Conservation (phyloP, 2,329 filamentous ascomycete species). For the Emmonsiellopsis sp. region DNA sequence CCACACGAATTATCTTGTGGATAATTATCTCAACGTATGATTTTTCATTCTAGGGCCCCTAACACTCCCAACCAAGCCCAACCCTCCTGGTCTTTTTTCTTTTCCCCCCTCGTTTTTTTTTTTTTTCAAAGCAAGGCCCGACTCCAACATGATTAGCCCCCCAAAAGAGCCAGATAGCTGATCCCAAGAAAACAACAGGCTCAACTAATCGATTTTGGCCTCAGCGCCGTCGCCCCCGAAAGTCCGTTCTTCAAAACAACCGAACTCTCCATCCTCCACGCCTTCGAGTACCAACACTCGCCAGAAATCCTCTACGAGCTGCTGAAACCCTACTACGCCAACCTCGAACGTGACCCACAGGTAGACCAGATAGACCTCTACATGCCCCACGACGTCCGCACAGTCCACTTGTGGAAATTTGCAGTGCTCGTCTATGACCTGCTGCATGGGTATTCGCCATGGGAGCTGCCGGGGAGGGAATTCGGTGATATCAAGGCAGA, state of each 20-base stretch:
- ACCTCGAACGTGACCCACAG: background rate
- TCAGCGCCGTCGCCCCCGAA: conserved; percentile 12
- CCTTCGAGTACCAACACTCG: conserved; percentile 20
- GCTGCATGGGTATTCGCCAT: conserved; percentile 25
- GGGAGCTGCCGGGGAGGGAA: conserved; percentile 17
- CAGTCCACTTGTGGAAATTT: conserved; percentile 19
- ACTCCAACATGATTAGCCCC: background rate
- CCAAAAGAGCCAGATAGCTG: background rate
- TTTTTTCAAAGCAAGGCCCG: background rate
- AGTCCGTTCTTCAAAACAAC: background rate
- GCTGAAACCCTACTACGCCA: background rate
- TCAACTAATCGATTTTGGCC: conserved; percentile 22
- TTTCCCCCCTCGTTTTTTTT: background rate
- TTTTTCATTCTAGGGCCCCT: too few species aligned
- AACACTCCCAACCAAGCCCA: too few species aligned
- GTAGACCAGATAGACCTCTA: background rate
- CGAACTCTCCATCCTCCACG: conserved; percentile 7
- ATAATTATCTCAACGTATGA: conserved; percentile 20
- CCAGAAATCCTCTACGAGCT: conserved; percentile 19
- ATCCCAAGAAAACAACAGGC: conserved; percentile 9
- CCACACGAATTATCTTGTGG: conserved; percentile 22
- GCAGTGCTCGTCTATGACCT: conserved; percentile 21
- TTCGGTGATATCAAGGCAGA: conserved; percentile 1
- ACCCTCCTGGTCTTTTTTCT: too few species aligned
- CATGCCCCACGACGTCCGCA: conserved; percentile 13